These are phyloP conservation scores for Stachybotrys echinatus DNA, from an alignment of 2,329 filamentous ascomycete genomes.

Conservation along the genomic window DNA sequence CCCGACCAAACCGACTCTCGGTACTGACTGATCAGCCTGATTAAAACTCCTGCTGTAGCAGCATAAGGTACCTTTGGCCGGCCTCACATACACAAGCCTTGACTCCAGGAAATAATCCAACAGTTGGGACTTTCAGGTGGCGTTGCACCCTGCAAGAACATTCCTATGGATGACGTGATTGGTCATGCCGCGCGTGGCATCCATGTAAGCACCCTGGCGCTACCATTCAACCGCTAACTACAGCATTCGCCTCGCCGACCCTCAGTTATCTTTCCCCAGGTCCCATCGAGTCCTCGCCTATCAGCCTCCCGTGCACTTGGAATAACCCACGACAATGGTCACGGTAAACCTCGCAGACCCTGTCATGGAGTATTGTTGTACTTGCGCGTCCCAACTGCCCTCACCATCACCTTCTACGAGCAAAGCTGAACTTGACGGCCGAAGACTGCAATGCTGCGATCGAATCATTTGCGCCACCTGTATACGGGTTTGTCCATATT, in stretches of 20 bases:
- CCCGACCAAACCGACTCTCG: too few species aligned
- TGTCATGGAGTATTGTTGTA: conserved; percentile 55
- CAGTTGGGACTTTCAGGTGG: too few species aligned
- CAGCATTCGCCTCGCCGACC: not conserved
- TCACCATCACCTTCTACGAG: conserved; percentile 50
- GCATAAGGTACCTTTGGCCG: too few species aligned
- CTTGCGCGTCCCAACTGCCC: conserved; percentile 59
- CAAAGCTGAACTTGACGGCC: conserved; percentile 55
- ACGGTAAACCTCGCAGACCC: conserved; percentile 2
- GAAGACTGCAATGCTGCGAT: conserved; percentile 62
- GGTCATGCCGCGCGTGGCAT: conserved; percentile 6
- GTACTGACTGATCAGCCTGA: too few species aligned
- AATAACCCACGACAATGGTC: not conserved
- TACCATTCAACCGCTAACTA: not conserved
- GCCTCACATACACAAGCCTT: not conserved
- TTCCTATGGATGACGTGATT: conserved; percentile 18
- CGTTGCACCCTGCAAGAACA: not conserved
- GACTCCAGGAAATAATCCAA: not conserved
- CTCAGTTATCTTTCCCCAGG: not conserved
- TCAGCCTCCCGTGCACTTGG: too few species aligned
- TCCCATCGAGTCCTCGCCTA: too few species aligned
- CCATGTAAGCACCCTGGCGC: not conserved
- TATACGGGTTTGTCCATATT: conserved; percentile 46
- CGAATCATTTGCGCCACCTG: conserved; percentile 68
- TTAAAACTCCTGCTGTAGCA: too few species aligned